Conservation (phyloP, 116 monocot species). For the Papilionanthe hybrid region DNA sequence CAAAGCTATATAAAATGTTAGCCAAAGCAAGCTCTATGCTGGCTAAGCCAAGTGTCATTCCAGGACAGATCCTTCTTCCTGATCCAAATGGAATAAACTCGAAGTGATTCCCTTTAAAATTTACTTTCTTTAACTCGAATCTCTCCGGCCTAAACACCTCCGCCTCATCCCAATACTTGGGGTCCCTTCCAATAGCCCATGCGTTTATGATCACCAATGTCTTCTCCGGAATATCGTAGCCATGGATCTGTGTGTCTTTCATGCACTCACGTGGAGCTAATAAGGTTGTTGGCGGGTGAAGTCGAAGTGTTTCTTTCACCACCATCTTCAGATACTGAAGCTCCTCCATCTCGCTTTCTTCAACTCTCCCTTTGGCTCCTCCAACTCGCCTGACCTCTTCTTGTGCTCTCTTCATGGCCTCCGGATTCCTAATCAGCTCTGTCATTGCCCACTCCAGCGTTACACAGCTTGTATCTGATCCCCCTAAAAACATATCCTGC, state of each 20-base stretch:
- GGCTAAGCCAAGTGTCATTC: not conserved
- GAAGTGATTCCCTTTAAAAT: not conserved
- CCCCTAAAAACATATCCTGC: not conserved
- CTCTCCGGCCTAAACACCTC: not conserved
- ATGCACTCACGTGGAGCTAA: not conserved
- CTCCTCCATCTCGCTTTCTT: not conserved
- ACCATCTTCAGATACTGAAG: not conserved
- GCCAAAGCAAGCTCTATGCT: not conserved
- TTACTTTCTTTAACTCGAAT: not conserved
- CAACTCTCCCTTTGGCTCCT: not conserved
- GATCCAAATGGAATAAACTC: conserved; percentile 2
- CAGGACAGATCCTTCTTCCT: not conserved
- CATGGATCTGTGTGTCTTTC: conserved; percentile 5
- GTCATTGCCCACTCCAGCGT: conserved; percentile 3
- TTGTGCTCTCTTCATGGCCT: conserved; percentile 1
- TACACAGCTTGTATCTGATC: not conserved
- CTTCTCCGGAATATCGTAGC: not conserved
- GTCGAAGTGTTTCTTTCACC: not conserved
- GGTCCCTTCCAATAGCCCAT: not conserved
- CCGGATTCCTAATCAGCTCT: not conserved
- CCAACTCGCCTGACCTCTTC: conserved; percentile 1
- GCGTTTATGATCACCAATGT: not conserved
- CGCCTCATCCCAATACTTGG: not conserved
- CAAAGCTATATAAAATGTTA: conserved; percentile 1
- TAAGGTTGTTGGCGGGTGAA: conserved; percentile 1